These are phyloP conservation scores for Haberlea rhodopensis DNA, from an alignment of 257 asterid genomes.

Conservation along the genomic window DNA sequence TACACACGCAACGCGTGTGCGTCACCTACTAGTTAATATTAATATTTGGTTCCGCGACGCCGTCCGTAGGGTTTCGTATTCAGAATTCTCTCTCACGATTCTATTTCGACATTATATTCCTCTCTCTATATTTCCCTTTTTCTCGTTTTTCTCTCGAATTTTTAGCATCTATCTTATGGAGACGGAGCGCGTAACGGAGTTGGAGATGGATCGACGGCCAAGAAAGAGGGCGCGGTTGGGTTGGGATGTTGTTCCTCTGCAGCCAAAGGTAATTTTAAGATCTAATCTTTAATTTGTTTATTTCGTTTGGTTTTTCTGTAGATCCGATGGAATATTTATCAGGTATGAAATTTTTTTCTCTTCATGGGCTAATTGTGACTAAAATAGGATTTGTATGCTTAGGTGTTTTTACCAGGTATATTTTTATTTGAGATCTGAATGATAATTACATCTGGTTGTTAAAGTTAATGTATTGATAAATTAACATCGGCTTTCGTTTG, in stretches of 20 bases:
- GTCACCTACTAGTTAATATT: too few relatives aligned
- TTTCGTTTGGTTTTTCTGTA: constrained; percentile 26
- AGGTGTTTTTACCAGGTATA: not conserved
- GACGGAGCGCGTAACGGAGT: constrained; percentile 87
- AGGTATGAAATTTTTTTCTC: constrained; percentile 33
- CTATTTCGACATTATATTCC: not conserved
- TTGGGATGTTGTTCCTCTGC: constrained; percentile 84
- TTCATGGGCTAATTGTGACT: not conserved
- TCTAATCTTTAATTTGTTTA: constrained; percentile 25
- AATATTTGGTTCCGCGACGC: constrained; percentile 7
- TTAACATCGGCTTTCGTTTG: not conserved
- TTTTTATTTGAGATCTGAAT: not conserved
- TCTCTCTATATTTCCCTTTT: constrained; percentile 18
- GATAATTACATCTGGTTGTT: not conserved
- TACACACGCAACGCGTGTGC: too few relatives aligned
- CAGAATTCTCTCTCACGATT: not conserved
- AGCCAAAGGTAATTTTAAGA: constrained; percentile 51
- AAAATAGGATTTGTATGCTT: constrained; percentile 8
- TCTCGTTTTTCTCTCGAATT: constrained; percentile 27
- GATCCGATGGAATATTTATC: constrained; percentile 49
- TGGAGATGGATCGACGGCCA: constrained; percentile 84
- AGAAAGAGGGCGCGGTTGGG: constrained; percentile 84
- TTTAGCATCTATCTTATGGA: constrained; percentile 49
- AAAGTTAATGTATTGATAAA: too few relatives aligned
- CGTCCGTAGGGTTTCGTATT: not conserved